These are phyloP conservation scores for Backusella morwellensis DNA, from an alignment of 192 early-diverging fungal genomes.

Conservation along the genomic window DNA sequence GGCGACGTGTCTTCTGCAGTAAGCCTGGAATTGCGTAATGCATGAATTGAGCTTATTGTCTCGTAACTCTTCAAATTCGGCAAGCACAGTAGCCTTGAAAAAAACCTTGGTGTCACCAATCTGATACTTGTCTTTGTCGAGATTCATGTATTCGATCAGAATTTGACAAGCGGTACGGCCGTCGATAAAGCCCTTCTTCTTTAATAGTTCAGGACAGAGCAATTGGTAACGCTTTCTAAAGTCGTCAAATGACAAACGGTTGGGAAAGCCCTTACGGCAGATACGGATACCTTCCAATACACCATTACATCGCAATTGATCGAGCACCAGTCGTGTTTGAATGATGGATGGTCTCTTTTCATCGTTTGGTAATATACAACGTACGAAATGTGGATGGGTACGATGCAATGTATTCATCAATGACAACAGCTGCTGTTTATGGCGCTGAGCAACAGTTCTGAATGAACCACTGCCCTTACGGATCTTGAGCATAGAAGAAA, in stretches of 20 bases:
- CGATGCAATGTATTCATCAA: conserved; percentile 90
- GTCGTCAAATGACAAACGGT: conserved; percentile 88
- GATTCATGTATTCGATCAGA: conserved; percentile 70
- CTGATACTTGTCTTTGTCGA: conserved; percentile 82
- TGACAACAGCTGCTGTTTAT: conserved; percentile 89
- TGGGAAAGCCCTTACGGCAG: conserved; percentile 93
- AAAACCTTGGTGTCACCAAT: conserved; percentile 96
- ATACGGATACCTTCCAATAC: conserved; percentile 97
- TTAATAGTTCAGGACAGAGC: conserved; percentile 75
- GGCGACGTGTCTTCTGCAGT: conserved; percentile 83
- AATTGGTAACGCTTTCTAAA: conserved; percentile 95
- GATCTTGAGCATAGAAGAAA: conserved; percentile 28
- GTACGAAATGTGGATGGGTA: conserved; percentile 97
- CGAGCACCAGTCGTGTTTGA: conserved; percentile 81
- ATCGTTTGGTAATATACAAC: conserved; percentile 95
- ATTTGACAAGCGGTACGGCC: conserved; percentile 81
- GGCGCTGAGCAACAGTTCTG: conserved; percentile 90
- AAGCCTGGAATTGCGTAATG: conserved; percentile 83
- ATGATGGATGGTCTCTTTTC: conserved; percentile 87
- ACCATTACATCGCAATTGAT: conserved; percentile 96
- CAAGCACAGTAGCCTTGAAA: conserved; percentile 92
- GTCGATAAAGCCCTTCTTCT: conserved; percentile 83
- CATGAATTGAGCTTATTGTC: conserved; percentile 83
- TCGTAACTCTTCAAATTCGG: conserved; percentile 90
- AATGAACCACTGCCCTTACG: conserved; percentile 83